Percentiles rank a stretch among this genome's conserved stretches.
Conservation (phyloP, 2,329 filamentous ascomycete species). For the Trichoderma hamatum region DNA sequence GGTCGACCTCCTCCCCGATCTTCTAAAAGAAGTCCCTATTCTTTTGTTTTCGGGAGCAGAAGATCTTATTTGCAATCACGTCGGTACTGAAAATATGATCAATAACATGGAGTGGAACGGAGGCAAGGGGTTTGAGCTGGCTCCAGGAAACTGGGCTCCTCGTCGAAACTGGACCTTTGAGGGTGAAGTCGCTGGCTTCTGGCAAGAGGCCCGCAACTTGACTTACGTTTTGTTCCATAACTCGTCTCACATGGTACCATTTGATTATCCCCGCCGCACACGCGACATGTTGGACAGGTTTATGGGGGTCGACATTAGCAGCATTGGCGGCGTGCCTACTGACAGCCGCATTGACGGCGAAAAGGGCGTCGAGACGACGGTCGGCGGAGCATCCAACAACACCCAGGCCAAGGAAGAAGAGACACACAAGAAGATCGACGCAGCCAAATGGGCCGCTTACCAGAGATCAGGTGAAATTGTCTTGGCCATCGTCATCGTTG, state of each 20-base stretch:
- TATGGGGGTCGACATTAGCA: constrained; percentile 87
- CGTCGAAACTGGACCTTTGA: constrained; percentile 94
- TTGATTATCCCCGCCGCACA: constrained; percentile 82
- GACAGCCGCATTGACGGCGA: constrained; percentile 85
- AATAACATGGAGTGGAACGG: constrained; percentile 90
- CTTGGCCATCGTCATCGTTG: constrained; percentile 77
- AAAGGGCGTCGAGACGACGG: constrained; percentile 75
- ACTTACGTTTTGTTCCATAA: constrained; percentile 97
- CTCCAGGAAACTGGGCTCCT: constrained; percentile 87
- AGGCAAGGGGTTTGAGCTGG: constrained; percentile 85
- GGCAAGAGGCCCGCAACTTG: constrained; percentile 91
- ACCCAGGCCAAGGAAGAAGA: constrained; percentile 57
- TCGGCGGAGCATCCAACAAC: constrained; percentile 67
- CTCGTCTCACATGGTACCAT: constrained; percentile 97
- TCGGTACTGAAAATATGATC: constrained; percentile 91
- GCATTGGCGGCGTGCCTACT: constrained; percentile 77
- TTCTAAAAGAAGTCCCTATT: constrained; percentile 77
- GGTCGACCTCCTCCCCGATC: constrained; percentile 71
- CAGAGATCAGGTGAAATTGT: constrained; percentile 84
- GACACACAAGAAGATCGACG: constrained; percentile 70
- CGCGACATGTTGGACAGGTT: constrained; percentile 98
- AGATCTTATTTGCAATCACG: constrained; percentile 95
- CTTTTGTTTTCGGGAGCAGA: constrained; percentile 91
- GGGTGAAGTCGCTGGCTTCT: constrained; percentile 82
- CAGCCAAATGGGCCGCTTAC: constrained; percentile 88